These are phyloP conservation scores for Phytophthora pistaciae DNA, from an alignment of 352 stramenopile genomes.

Conservation along the genomic window DNA sequence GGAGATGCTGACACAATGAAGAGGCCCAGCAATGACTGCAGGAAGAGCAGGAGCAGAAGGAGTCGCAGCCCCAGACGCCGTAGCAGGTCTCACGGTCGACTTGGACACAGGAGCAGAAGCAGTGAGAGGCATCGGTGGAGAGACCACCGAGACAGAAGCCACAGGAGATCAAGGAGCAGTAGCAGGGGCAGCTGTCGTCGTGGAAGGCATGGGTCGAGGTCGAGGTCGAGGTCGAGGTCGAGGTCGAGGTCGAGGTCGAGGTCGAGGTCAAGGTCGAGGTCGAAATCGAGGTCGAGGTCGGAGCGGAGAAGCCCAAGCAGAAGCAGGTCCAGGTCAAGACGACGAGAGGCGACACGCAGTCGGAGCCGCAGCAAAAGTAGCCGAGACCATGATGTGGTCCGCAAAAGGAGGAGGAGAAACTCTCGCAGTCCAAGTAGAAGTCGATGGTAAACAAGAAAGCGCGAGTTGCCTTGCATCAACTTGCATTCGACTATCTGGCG, in stretches of 20 bases:
- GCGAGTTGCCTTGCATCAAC: no score
- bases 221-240: slow-evolving; percentile 22
- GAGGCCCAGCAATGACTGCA: neutral
- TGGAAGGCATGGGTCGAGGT: neutral
- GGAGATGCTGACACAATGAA: neutral
- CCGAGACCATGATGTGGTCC: neutral
- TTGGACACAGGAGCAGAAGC: slow-evolving; percentile 14
- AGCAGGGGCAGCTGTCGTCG: slow-evolving; percentile 1
- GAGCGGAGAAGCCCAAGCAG: slow-evolving; percentile 5
- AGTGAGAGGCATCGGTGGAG: slow-evolving; percentile 12
- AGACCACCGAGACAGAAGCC: neutral
- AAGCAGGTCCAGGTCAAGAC: slow-evolving; percentile 19
- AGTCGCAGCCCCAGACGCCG: slow-evolving; percentile 6
- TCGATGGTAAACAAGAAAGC: slow-evolving; percentile 1
- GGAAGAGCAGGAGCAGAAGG: neutral
- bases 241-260: slow-evolving; percentile 23
- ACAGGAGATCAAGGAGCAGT: slow-evolving; percentile 17
- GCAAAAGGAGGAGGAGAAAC: slow-evolving; percentile 8
- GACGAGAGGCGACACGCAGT: no score
- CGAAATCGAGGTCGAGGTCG: slow-evolving; percentile 25
- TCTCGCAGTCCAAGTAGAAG: slow-evolving; percentile 20
- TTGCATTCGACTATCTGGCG: no score
- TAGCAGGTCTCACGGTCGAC: neutral
- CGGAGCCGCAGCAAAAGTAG: neutral
- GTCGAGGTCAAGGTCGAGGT: slow-evolving; percentile 17